Percentiles rank a stretch among this genome's conserved stretches.
Conservation (phyloP, 2,329 filamentous ascomycete genomes). For the Cladosporium sphaerospermum region DNA sequence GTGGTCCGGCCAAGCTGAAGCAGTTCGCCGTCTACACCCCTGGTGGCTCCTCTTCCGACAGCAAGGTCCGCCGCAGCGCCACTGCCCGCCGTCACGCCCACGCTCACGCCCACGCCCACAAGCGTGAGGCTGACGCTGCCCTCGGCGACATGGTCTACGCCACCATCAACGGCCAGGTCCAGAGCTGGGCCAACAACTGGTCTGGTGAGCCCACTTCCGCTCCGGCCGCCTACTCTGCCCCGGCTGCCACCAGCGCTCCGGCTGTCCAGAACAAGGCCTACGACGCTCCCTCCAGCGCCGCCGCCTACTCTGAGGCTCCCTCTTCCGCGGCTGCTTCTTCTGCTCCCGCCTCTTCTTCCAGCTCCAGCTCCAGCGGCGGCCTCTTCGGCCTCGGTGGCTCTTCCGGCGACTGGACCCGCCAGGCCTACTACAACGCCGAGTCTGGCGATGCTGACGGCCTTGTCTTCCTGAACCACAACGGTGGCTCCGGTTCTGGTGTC, state of each 20-base stretch:
- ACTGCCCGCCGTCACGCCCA: slow-evolving; percentile 32
- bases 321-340: slow-evolving; percentile 7
- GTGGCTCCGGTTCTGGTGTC: slow-evolving; percentile 50
- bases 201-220: slow-evolving; percentile 30
- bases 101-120: slow-evolving; percentile 46
- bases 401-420: slow-evolving; percentile 28
- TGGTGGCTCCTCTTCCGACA: slow-evolving; percentile 25
- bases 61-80: slow-evolving; percentile 23
- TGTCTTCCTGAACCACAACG: slow-evolving; percentile 54
- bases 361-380: slow-evolving; percentile 11
- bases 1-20: slow-evolving; percentile 61
- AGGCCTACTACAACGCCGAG: slow-evolving; percentile 32
- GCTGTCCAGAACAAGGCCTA: slow-evolving; percentile 8
- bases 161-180: slow-evolving; percentile 52
- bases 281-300: slow-evolving; percentile 4
- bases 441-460: slow-evolving; percentile 44
- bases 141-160: slow-evolving; percentile 49
- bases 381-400: slow-evolving; percentile 18
- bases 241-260: slow-evolving; percentile 19
- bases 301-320: slow-evolving; percentile 10
- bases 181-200: slow-evolving; percentile 55
- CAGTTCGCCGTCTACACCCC: slow-evolving; percentile 64
- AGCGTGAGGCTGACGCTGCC: slow-evolving; percentile 39
- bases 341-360: slow-evolving; percentile 15
- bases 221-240: slow-evolving; percentile 14